phyloP scores from a whole-genome alignment of 768 basidiomycete genomes.

The Lactarius hengduanensis region DNA sequence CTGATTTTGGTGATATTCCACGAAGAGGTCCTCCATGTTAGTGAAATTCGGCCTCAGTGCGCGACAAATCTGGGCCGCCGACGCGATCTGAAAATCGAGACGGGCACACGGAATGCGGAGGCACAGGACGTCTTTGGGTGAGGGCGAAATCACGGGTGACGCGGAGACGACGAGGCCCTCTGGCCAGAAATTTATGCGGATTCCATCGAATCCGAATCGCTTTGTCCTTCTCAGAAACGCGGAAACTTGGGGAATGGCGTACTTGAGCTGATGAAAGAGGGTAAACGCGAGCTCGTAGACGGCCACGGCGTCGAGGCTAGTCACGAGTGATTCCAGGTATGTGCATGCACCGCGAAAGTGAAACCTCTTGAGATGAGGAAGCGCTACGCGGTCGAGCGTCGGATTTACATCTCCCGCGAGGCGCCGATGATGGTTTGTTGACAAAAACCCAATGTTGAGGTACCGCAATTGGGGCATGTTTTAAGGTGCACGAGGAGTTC shows the following conservation, averaged over 20 bases:
- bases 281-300: neutral
- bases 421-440: neutral
- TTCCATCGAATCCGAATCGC: conserved; percentile 7
- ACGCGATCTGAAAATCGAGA: conserved; percentile 10
- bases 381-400: neutral
- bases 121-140: neutral
- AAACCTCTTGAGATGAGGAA: neutral
- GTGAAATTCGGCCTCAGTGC: neutral
- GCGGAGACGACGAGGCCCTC: neutral
- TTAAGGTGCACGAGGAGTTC: neutral
- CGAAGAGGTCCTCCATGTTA: conserved; percentile 5
- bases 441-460: conserved; percentile 11
- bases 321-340: conserved; percentile 1
- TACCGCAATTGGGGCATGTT: neutral
- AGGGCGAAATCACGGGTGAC: neutral
- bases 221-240: conserved; percentile 6
- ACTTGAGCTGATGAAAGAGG: conserved; percentile 5
- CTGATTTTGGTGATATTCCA: conserved; percentile 4
- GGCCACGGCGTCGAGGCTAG: neutral
- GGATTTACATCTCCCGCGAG: neutral
- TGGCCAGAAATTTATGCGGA: neutral
- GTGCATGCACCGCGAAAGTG: conserved; percentile 3
- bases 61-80: conserved; percentile 1
- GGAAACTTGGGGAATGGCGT: conserved; percentile 2
- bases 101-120: neutral